Base-by-base conservation (phyloP, 2,329 filamentous ascomycete species). In the Aspergillus sp. region DNA sequence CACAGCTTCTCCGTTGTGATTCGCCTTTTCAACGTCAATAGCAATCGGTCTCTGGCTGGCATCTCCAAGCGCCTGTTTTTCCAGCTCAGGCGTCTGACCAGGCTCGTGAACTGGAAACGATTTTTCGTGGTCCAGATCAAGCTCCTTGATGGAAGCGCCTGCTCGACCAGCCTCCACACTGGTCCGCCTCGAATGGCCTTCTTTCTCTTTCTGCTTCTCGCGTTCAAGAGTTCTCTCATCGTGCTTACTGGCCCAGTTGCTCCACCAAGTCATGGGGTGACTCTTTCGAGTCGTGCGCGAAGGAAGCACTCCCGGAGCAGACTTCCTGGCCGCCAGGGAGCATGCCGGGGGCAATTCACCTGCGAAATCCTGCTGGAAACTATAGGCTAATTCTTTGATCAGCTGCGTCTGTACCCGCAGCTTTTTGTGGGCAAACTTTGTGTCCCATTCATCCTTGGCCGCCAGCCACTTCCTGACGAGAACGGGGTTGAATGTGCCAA, bases 241-340 rank as follows among this genome's bases (percentile, higher is more conserved):
- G 65, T 96, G 90, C 67, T 89, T 95, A 43, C 87, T 92, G 13
- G 90, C 91, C 88, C 91, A 95, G 1, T 87, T 78, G 46, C 85
- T 88, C 93, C 93, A 97, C 58, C 96, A 75, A 2, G 86, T 83
- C 69, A 96, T 77, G 7, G 88, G 89, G 72, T 87, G 83, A 58
- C 88, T 91, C 77, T 82, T 86, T 59, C 73, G 64, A 4, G 55
- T 58, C 10, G 55, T 60, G 17, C 60, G 60, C 17, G 63, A 57
- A 14, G 65, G 64, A 30, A 68, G 47, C 3, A 68, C 62, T 2
- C 64, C 69, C 7, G 65, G 67, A 11, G 67, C 68, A 10, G 61
- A 59, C 30, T 86, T 80, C 52, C 90, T 78, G 0, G 89, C 88
- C 1, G 88, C 91, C 9, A 96, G 74, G 0, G 94, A 90, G 41